Evolutionary conservation across 2,329 filamentous ascomycete genomes (phyloP).

Genomic region (Calonectria leucothoes): DNA sequence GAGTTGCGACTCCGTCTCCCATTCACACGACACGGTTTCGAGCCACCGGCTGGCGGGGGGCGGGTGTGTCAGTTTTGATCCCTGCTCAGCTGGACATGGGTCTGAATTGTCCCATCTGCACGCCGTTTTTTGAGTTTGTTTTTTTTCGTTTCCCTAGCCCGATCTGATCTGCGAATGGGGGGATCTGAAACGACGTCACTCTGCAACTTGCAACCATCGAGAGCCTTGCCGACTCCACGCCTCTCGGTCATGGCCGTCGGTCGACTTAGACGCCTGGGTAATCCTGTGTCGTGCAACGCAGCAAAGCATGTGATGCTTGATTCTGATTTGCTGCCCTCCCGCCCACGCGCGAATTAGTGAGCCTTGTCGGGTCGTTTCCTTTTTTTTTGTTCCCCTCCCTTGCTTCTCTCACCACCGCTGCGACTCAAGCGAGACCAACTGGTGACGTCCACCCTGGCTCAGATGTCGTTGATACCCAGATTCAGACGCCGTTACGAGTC

Average conservation of each 20-base stretch:
- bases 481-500: not conserved
- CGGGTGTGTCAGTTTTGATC: conserved; percentile 10
- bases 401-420: not conserved
- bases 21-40: not conserved
- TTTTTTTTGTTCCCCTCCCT: not conserved
- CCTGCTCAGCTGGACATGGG: conserved; percentile 30
- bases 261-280: conserved; percentile 9
- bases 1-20: not conserved
- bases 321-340: conserved; percentile 7
- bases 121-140: conserved; percentile 1
- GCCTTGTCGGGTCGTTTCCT: not conserved
- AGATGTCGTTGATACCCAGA: not conserved
- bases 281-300: not conserved
- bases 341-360: conserved; percentile 9
- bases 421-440: not conserved
- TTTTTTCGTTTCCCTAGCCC: not conserved
- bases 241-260: conserved; percentile 11
- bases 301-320: not conserved
- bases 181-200: conserved; percentile 7
- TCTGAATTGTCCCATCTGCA: not conserved
- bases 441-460: not conserved
- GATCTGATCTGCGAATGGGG: conserved; percentile 4
- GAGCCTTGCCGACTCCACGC: not conserved
- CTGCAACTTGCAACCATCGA: not conserved
- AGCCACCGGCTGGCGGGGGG: not conserved